phyloP scores from a whole-genome alignment of 2,329 filamentous ascomycete species.

The Pyrenochaeta sp. region DNA sequence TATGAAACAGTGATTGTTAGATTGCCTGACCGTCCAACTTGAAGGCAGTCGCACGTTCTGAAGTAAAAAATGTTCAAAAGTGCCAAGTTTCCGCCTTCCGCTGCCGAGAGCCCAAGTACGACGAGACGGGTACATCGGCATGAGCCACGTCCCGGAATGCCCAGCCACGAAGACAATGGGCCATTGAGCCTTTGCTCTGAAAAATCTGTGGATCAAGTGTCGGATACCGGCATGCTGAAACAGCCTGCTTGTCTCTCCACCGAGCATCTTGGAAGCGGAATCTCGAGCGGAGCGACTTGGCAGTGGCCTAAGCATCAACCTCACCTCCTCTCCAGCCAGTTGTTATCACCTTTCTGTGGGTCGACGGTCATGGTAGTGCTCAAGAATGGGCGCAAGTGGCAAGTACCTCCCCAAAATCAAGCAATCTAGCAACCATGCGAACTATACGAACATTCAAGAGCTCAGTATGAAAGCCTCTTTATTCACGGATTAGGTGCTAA shows the following conservation, averaged over 20 bases:
- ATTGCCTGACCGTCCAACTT: neutral
- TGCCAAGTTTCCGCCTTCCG: conserved; percentile 13
- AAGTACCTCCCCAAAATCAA: neutral
- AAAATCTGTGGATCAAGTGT: neutral
- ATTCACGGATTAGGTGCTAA: neutral
- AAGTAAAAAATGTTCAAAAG: too few species aligned
- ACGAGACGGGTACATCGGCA: conserved; percentile 12
- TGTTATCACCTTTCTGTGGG: neutral
- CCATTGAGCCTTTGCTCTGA: neutral
- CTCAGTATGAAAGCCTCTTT: neutral
- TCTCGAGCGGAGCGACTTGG: conserved; percentile 7
- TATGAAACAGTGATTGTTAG: neutral
- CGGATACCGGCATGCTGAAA: conserved; percentile 7
- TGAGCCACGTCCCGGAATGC: conserved; percentile 5
- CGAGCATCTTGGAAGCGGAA: neutral
- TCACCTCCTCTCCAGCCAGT: conserved; percentile 1
- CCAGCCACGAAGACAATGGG: conserved; percentile 2
- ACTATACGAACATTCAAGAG: neutral
- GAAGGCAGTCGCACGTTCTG: neutral
- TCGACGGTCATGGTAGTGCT: neutral
- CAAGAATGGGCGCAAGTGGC: neutral
- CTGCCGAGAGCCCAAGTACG: conserved; percentile 8
- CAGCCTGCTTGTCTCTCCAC: neutral
- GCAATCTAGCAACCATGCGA: too few species aligned
- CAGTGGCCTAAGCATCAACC: conserved; percentile 1